Base-by-base conservation (phyloP, 768 basidiomycete species). In the Termitomyces sp. region DNA sequence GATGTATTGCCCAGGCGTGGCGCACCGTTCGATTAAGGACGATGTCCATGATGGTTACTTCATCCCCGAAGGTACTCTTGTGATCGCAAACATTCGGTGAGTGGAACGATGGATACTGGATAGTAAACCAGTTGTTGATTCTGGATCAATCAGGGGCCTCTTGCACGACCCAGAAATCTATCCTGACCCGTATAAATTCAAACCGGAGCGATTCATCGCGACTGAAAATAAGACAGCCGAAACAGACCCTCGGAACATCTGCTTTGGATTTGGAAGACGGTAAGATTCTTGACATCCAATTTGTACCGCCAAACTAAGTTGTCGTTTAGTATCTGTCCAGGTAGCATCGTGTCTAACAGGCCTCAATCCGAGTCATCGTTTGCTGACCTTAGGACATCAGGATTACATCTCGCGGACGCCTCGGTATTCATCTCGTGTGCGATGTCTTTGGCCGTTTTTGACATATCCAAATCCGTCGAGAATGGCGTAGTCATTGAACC, bases 211-310 rank as follows among this genome's bases (percentile, higher is more conserved):
- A 35, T 89, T 83, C 71, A 74, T 89, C 36, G 73, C 76, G 68
- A 73, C 71, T 20, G 78, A 75, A 61, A 75, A 70, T 55, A 73
- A 71, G 52, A 64, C 71, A 48, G 79, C 79, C 35, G 84, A 88
- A 66, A 69, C 66, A 20, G 87, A 89, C 70, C 85, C 87, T 61
- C 83, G 83, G 58, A 78, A 78, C 52, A 69, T 86, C 51, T 86
- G 83, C 66, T 91, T 89, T 72, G 89, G 89, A 7, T 91, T 89
- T 67, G 89, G 89, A 52, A 77, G 89, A 73, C 81, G 89, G 81
- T 80, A 61, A 62, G 80, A 11, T 59, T 58, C 33, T 33, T 28
- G 49, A 51, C 49, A 52, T 62, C 57, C 42, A 12, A 12, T 39
- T 57, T 28, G 48, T 55, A 39, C 44, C 16, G 7, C 15, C 58